Evolutionary conservation across 768 basidiomycete genomes (phyloP).

Genomic region (Mycena rebaudengoi): DNA sequence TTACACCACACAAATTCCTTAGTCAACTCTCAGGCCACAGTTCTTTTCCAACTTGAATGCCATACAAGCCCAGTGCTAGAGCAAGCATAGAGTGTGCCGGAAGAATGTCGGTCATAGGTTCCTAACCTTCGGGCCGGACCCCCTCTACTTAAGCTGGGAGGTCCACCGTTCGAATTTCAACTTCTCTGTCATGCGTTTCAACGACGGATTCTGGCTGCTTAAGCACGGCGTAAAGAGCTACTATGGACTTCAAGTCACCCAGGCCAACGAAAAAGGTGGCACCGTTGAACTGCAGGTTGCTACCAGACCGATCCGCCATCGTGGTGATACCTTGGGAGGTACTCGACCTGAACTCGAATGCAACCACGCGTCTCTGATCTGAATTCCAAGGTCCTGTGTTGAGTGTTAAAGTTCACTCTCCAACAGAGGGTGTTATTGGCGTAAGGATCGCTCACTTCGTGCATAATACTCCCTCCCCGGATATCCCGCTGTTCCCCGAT

Average conservation of each 20-base stretch:
- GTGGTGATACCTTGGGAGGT: conserved; percentile 72
- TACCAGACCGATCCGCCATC: conserved; percentile 66
- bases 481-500: conserved; percentile 71
- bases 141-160: not conserved
- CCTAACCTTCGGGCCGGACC: conserved; percentile 25
- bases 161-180: not conserved
- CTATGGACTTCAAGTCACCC: conserved; percentile 70
- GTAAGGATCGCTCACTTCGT: conserved; percentile 66
- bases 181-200: conserved; percentile 64
- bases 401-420: conserved; percentile 60
- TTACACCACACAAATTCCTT: too few relatives aligned
- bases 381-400: conserved; percentile 54
- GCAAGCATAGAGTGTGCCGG: too few relatives aligned
- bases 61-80: too few relatives aligned
- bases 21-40: too few relatives aligned
- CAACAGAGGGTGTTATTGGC: conserved; percentile 63
- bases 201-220: conserved; percentile 77
- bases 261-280: conserved; percentile 50
- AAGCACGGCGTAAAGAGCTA: conserved; percentile 68
- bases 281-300: conserved; percentile 68
- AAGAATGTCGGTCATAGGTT: conserved; percentile 5
- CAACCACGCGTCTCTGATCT: conserved; percentile 22
- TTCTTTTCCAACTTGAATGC: not conserved
- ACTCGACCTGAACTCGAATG: conserved; percentile 13
- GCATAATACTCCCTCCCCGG: conserved; percentile 50